Base-by-base conservation (phyloP, 768 basidiomycete genomes). In the Trametes maxima region DNA sequence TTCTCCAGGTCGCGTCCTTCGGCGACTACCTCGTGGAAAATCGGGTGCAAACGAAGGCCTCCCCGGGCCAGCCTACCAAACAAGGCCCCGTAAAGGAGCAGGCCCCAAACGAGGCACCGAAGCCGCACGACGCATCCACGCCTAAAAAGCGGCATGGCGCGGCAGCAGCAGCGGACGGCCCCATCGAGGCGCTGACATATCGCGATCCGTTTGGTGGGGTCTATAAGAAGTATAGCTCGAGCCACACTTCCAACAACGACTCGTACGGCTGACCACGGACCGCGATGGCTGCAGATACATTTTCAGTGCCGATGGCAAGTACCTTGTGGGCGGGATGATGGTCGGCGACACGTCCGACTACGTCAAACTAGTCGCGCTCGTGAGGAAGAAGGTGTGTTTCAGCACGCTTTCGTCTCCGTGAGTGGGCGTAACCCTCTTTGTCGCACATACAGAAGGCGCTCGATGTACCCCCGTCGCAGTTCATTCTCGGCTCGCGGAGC, bases 251-350 rank as follows among this genome's bases (percentile, higher is more conserved):
- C 48, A 57, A n/a, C 24, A 12, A 5, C 45, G 16, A n/a, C 17
- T 21, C 10, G 19, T 56, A 13, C 22, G 46, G 47, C 35, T 43
- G 40, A 50, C 17, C n/a, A 12, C 21, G 3, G 33, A 42, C 21
- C 25, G 46, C 17, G 25, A 28, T 36, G 28, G 28, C 14, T 44
- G 5, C 52, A 79, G 78, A 68, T 89, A 88, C 63, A 82, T 90
- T 44, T 90, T 90, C 70, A 86, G 81, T 12, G 79, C 79, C 8
- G 87, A 90, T 67, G 89, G 89, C 12, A 85, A 86, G 71, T 80
- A 87, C 65, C 76, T 92, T 13, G 73, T 92, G 3, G 89, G 89
- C 13, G 89, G 89, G 3, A 88, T 89, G 82, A 88, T 90, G 87
- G 82, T 92, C n/a, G 89, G 89, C 2, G 87, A 89, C 67, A 83